These are phyloP conservation scores for Pichia ethanolica DNA, from an alignment of 805 yeast species.

Conservation along the genomic window DNA sequence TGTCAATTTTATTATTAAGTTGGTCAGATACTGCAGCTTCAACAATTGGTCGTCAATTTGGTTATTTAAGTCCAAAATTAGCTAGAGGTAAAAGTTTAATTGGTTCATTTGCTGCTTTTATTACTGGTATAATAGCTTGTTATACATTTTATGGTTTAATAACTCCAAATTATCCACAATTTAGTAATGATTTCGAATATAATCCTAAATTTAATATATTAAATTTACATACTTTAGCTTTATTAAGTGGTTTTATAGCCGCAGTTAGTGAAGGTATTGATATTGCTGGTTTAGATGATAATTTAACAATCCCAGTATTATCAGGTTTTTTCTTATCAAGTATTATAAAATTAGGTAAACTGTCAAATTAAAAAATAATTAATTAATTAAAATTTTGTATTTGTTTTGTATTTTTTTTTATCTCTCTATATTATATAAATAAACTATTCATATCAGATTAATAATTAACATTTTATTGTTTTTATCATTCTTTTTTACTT, in stretches of 20 bases:
- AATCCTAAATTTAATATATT: constrained; percentile 51
- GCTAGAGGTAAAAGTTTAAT: constrained; percentile 76
- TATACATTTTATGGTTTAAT: constrained; percentile 65
- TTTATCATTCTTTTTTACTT: too few relatives aligned
- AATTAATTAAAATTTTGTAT: too few relatives aligned
- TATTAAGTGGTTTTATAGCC: constrained; percentile 72
- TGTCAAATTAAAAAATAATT: not conserved
- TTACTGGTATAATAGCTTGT: constrained; percentile 61
- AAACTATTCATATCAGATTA: too few relatives aligned
- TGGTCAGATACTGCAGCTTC: constrained; percentile 99
- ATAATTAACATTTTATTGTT: too few relatives aligned
- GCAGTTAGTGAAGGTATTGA: constrained; percentile 83
- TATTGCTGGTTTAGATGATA: constrained; percentile 75
- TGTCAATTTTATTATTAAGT: constrained; percentile 73
- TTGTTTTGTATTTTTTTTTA: too few relatives aligned
- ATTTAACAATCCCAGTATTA: constrained; percentile 86
- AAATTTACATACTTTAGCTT: constrained; percentile 43
- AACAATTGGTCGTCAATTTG: constrained; percentile 81
- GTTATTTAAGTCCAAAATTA: constrained; percentile 74
- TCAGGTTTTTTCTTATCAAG: constrained; percentile 55
- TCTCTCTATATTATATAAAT: too few relatives aligned
- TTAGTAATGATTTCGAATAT: constrained; percentile 54
- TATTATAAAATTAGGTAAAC: constrained; percentile 14
- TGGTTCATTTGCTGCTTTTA: constrained; percentile 83
- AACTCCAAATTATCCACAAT: constrained; percentile 52